Evolutionary conservation across 805 yeast species (phyloP), one percentile per base, ranked within the genome.

Genomic region (Saccharomycopsis malanga): DNA sequence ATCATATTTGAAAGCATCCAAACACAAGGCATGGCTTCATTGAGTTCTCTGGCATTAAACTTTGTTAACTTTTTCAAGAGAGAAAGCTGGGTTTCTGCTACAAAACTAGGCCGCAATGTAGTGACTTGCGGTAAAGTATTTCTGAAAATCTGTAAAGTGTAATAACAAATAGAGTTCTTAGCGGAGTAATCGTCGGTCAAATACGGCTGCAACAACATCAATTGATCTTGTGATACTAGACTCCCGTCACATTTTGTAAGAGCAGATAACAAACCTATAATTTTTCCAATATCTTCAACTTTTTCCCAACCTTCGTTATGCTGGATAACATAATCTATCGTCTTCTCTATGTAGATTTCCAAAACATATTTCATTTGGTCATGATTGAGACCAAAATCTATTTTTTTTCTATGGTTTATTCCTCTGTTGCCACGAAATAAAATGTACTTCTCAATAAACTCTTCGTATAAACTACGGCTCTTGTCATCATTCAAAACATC

Each of bases 21-120:
- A 3, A 77, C 62, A 48, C 86, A 71, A 1, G 88, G 87, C 60
- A 86, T 73, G 0, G 91, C 95, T 57, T 80, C 81, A n/a, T 76
- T 76, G 6, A 86, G 61, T 54, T 85, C 93, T 48, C 60, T 68
- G 0, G 72, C 69, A 44, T 71, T 74, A 62, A 81, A 74, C 52
- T 75, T 81, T 2, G 89, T 80, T 27, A 86, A 60, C 27, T 75
- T 65, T 29, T 67, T 66, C 52, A 84, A 58, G n/a, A 86, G 56
- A 2, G 75, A 68, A 0, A 68, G 56, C 57, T 77, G 81, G 14
- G 80, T 69, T 7, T 69, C 72, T 20, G 60, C 52, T 23, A 78
- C 56, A 55, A 79, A 82, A 2, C 66, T 70, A 0, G 74, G 71
- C 41, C 80, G 72, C 39, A 83, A 63, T 4, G 73, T 62, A 0